A percentile compares a stretch with the other conserved stretches of the same genome.
Evolutionary conservation across 2,329 filamentous ascomycete genomes (phyloP).

Genomic region (Colletotrichum plurivorum): DNA sequence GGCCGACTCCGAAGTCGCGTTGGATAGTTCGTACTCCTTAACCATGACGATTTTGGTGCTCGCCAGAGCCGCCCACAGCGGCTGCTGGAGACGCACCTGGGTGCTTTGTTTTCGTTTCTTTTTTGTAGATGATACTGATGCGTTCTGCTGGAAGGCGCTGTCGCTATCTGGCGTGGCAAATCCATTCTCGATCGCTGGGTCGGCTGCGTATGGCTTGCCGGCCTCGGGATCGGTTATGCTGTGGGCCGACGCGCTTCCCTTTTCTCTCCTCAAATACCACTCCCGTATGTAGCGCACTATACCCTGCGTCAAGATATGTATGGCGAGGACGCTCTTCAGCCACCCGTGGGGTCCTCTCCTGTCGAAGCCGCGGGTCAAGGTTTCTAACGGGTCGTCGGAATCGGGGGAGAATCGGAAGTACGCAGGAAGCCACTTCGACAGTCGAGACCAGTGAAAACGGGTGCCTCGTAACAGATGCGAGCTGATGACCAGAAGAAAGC

Average conservation of each 20-base stretch:
- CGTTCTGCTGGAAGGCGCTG: conserved; percentile 66
- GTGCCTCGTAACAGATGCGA: conserved; percentile 67
- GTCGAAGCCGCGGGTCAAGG: conserved; percentile 63
- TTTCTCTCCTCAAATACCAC: conserved; percentile 75
- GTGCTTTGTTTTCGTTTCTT: conserved; percentile 93
- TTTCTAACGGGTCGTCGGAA: conserved; percentile 63
- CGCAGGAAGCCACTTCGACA: conserved; percentile 62
- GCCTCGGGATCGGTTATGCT: conserved; percentile 74
- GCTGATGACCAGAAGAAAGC: conserved; percentile 75
- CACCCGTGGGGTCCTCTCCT: conserved; percentile 74
- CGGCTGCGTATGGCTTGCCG: conserved; percentile 60
- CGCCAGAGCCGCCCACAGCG: conserved; percentile 92
- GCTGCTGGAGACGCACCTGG: conserved; percentile 90
- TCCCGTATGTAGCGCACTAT: conserved; percentile 79
- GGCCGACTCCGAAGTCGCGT: conserved; percentile 79
- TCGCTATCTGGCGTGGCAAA: conserved; percentile 70
- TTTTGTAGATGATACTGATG: conserved; percentile 74
- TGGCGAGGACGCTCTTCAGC: conserved; percentile 78
- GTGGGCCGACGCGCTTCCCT: conserved; percentile 63
- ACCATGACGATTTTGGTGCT: conserved; percentile 97
- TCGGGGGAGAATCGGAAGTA: conserved; percentile 61
- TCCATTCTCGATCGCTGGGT: conserved; percentile 58
- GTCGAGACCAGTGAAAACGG: conserved; percentile 62
- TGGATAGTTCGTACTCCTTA: conserved; percentile 89
- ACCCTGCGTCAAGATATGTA: conserved; percentile 82